Conservation (phyloP, 1,139 yeast species). For the Arxiozyma bovina region DNA sequence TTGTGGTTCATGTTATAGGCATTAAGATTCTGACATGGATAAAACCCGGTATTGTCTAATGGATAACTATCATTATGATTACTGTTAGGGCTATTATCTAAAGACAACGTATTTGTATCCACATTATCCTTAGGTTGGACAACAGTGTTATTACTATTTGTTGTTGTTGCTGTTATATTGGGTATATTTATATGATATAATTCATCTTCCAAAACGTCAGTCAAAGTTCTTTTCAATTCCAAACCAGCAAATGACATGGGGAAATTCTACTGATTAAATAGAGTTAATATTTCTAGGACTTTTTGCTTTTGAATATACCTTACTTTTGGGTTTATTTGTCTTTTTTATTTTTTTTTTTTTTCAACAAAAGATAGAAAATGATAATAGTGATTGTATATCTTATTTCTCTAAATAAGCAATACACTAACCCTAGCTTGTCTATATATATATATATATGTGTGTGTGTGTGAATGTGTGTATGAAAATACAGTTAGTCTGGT, state of each 20-base stretch:
- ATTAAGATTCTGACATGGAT: not conserved
- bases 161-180: not conserved
- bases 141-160: not conserved
- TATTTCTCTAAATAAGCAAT: not conserved
- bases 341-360: no score
- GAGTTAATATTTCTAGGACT: not conserved
- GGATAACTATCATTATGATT: not conserved
- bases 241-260: constrained; percentile 14
- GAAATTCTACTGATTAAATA: not conserved
- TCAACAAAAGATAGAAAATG: not conserved
- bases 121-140: not conserved
- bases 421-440: not conserved
- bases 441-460: no score
- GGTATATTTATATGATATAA: constrained; percentile 35
- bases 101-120: not conserved
- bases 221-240: constrained; percentile 37
- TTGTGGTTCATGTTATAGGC: not conserved
- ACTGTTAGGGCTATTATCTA: not conserved
- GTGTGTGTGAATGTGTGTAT: no score
- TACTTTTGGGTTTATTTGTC: no score
- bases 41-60: not conserved
- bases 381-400: no score
- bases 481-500: not conserved
- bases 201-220: constrained; percentile 60
- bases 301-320: not conserved